Base-by-base conservation (phyloP, 1,284 basidiomycete species). In the Malassezia vespertilionis region DNA sequence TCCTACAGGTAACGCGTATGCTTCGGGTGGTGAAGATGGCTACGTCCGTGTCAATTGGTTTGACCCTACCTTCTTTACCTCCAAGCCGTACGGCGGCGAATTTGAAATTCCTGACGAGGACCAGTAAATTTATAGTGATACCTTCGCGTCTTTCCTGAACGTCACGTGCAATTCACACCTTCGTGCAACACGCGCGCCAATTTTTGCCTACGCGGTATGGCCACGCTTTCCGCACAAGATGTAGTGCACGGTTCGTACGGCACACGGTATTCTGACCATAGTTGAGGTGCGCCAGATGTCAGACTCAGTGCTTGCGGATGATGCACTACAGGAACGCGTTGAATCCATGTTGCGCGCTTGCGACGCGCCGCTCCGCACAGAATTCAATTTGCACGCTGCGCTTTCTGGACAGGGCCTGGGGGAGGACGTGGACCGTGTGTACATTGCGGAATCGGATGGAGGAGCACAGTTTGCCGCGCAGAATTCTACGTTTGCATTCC, bases 21-120 rank as follows among this genome's bases (percentile, higher is more conserved):
- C 90, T 11, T 91, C 87, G 3, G 93, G 93, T 36, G 84, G 88
- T 65, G 93, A 99, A 74, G 93, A 97, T 69, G 90, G 89, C 39
- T 95, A 69, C 38, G 54, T 70, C n/a, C 62, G 67, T 21, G 63
- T 70, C 46, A 65, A 70, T 58, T 69, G 65, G 65, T 67, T 70
- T 49, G 67, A 70, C 53, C 56, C 54, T 18, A 49, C 50, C 28
- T 70, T 70, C 57, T 65, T 70, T 54, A 65, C 54, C 41, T 52
- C 57, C 18, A 61, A 64, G 55, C 60, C 64, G 15, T 70, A 70
- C 53, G 67, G 67, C 20, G 53, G 59, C 17, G 65, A 68, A 26
- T 60, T 69, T 20, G 65, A 69, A 43, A 46, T 70, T 17, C 55
- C 56, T 12, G 52, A 59, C 31, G 64, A 67, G 44, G 67, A 70